Evolutionary conservation across 179 eudicot species (phyloP).

Genomic region (Beta lomatogona): DNA sequence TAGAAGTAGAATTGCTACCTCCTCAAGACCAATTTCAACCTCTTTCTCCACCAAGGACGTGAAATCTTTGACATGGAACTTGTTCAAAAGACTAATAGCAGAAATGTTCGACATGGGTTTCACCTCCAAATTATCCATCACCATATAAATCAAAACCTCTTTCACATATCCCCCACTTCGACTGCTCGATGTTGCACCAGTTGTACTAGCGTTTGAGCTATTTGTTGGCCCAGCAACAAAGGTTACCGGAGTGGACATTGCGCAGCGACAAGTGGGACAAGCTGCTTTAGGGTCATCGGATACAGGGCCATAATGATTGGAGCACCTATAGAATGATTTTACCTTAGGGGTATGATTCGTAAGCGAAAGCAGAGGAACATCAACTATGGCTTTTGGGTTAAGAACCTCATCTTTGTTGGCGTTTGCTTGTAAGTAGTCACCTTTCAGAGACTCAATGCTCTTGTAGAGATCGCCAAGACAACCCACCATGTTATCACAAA

Average conservation of each 20-base stretch:
- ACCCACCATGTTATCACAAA: slow-evolving; percentile 20
- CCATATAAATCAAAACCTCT: slow-evolving; percentile 38
- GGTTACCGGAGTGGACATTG: not conserved
- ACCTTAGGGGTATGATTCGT: not conserved
- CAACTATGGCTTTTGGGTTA: slow-evolving; percentile 22
- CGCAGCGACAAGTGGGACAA: not conserved
- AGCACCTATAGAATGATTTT: slow-evolving; percentile 8
- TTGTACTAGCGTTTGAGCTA: not conserved
- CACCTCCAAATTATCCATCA: slow-evolving; percentile 44
- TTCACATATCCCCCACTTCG: slow-evolving; percentile 31
- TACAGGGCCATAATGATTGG: not conserved
- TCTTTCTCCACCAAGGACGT: slow-evolving; percentile 26
- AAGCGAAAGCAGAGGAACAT: slow-evolving; percentile 22
- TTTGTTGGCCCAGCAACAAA: not conserved
- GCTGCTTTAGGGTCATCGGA: not conserved
- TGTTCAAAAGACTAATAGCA: slow-evolving; percentile 31
- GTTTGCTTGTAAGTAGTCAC: slow-evolving; percentile 18
- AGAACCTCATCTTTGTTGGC: slow-evolving; percentile 23
- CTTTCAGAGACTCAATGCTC: slow-evolving; percentile 29
- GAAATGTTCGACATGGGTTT: slow-evolving; percentile 38
- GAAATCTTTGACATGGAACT: slow-evolving; percentile 32
- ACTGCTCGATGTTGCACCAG: not conserved
- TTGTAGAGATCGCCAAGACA: slow-evolving; percentile 30
- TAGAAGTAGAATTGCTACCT: slow-evolving; percentile 23
- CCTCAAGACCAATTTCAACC: slow-evolving; percentile 31